Percentiles rank a stretch among this genome's conserved stretches.
phyloP scores from a whole-genome alignment of 2,329 filamentous ascomycete genomes.

The Coleophoma cylindrospora region DNA sequence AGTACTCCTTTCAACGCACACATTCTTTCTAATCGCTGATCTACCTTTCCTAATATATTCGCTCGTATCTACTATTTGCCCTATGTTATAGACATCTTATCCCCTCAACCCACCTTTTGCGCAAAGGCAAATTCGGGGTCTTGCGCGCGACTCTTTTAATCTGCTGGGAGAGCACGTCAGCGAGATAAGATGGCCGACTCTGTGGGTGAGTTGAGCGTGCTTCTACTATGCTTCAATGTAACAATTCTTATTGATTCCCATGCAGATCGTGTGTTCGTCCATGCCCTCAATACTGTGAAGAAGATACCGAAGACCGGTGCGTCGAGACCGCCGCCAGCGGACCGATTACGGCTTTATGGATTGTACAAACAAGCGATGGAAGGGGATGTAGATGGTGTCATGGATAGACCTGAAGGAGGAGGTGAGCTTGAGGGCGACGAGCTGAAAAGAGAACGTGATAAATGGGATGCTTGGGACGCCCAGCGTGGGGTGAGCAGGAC shows the following conservation, averaged over 20 bases:
- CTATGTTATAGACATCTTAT: constrained; percentile 1
- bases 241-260: too few relatives aligned
- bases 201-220: constrained; percentile 35
- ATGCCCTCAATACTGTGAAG: constrained; percentile 98
- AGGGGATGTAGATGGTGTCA: constrained; percentile 90
- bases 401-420: constrained; percentile 73
- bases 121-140: background rate
- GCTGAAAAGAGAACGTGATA: constrained; percentile 50
- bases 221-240: background rate
- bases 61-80: background rate
- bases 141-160: background rate
- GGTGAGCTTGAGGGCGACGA: constrained; percentile 39
- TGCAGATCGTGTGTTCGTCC: constrained; percentile 93
- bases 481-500: constrained; percentile 80
- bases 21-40: background rate
- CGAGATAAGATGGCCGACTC: constrained; percentile 43
- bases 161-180: background rate
- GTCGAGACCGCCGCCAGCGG: constrained; percentile 76
- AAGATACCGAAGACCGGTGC: constrained; percentile 93
- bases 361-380: constrained; percentile 99
- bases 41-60: background rate
- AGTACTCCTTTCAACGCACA: background rate
- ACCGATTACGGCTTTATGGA: constrained; percentile 90
- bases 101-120: background rate
- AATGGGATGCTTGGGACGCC: constrained; percentile 94